Evolutionary conservation across 495 filamentous ascomycete species (phyloP), one percentile per base, ranked within the genome.

Genomic region (Penicillium egyptiacum): DNA sequence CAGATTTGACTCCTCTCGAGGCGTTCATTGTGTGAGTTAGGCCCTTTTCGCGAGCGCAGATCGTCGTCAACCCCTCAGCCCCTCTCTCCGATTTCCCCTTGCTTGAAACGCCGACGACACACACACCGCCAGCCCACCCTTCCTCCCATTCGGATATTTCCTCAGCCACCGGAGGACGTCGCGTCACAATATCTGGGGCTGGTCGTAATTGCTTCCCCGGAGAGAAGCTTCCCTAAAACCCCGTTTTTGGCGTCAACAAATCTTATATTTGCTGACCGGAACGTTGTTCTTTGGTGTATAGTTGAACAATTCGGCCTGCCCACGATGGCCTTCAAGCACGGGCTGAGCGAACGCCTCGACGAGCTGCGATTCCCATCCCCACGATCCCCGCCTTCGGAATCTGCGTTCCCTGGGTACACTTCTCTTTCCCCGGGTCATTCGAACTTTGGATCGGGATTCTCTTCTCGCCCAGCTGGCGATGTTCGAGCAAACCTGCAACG

Each of bases 281-380:
- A 33, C 50, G 4, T 61, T 55, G 43, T 63, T 62, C n/a, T 53
- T 52, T 50, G 59, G 55, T 61, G 55, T 70, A 43, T 20, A 76
- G 74, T 71, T 66, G 71, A 60, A 67, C 59, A 66, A 55, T 61
- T 59, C 45, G 59, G 62, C 57, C 53, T 59, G 58, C 63, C 70
- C 67, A 76, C 52, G 66, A 88, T 88, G 86, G 83, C 85, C 57
- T 87, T 84, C 76, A 82, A 85, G 56, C 80, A 83, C 70, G 80
- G 81, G 69, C 70, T 85, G 52, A 82, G 81, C 68, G 84, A 86
- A 69, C 82, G 84, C 70, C 77, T 86, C 76, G 86, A 88, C 70
- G 85, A 89, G 75, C 81, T 91, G 75, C 88, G 89, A 66, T 92
- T 88, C 73, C 85, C 87, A 56, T 80, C 83, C 70, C 85, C 89